Evolutionary conservation across 768 basidiomycete species (phyloP).

Genomic region (Boletus barrowsii): DNA sequence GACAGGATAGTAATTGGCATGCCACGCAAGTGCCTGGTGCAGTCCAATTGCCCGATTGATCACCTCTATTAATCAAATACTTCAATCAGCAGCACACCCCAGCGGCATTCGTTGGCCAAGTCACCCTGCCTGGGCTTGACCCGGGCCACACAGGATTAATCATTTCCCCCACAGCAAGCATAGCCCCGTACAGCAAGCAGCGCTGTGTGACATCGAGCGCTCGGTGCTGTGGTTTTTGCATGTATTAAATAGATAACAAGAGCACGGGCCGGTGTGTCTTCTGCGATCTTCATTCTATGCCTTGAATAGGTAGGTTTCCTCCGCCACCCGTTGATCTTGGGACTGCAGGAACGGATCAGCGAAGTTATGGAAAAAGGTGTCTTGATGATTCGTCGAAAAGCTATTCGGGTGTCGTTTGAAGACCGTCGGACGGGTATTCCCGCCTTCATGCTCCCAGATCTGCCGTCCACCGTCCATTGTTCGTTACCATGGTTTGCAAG

Average conservation of each 20-base stretch:
- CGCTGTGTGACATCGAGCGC: neutral
- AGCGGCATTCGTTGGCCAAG: neutral
- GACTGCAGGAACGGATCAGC: neutral
- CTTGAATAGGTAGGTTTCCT: neutral
- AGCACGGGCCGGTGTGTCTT: neutral
- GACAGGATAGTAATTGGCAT: neutral
- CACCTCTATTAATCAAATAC: neutral
- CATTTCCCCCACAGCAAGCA: constrained; percentile 12
- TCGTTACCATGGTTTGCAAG: too few species aligned
- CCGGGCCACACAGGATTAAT: constrained; percentile 9
- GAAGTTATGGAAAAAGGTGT: neutral
- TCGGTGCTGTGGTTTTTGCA: neutral
- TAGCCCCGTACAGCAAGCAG: constrained; percentile 22
- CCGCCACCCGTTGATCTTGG: neutral
- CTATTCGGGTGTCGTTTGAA: neutral
- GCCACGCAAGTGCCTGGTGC: neutral
- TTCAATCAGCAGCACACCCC: neutral
- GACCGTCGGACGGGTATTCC: neutral
- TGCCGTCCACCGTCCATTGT: neutral
- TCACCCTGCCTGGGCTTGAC: neutral
- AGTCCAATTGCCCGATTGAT: neutral
- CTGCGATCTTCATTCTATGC: constrained; percentile 5
- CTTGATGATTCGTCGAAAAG: neutral
- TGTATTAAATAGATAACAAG: neutral
- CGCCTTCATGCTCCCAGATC: neutral